Evolutionary conservation across 1,284 basidiomycete genomes (phyloP).

Genomic region (Termitomyces sp.): DNA sequence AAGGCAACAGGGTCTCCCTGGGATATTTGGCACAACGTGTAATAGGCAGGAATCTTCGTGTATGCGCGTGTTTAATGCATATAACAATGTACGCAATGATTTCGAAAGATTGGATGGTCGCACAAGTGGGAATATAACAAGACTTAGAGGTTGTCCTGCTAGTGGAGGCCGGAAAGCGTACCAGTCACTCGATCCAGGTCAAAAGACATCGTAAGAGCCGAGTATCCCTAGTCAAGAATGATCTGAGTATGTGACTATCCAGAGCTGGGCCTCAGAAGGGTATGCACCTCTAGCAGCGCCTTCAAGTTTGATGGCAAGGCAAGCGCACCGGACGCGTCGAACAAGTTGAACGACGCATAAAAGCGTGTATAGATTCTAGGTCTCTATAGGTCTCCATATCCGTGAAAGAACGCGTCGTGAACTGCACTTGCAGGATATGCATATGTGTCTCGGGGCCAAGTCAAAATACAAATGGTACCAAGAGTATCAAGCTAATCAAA

Average conservation of each 20-base stretch:
- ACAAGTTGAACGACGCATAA: not conserved
- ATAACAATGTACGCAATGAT: not conserved
- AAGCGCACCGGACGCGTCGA: not conserved
- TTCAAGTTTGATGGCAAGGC: not conserved
- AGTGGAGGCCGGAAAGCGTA: too few species aligned
- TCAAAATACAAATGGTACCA: too few species aligned
- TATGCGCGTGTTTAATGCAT: not conserved
- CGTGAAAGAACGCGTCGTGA: not conserved
- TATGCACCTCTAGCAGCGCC: not conserved
- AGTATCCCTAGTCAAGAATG: not conserved
- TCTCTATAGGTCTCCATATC: too few species aligned
- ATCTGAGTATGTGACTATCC: not conserved
- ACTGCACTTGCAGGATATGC: not conserved
- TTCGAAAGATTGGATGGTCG: not conserved
- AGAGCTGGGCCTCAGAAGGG: not conserved
- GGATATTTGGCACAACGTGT: too few species aligned
- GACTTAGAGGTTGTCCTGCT: not conserved
- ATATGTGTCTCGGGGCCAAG: not conserved
- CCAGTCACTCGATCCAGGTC: not conserved
- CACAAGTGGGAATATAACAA: not conserved
- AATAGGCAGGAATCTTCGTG: not conserved
- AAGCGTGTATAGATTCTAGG: too few species aligned
- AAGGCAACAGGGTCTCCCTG: too few species aligned
- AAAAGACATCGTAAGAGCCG: not conserved
- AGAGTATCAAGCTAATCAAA: not conserved